Evolutionary conservation across 2,329 filamentous ascomycete species (phyloP).

Genomic region (Plectosphaerella cucumerina): DNA sequence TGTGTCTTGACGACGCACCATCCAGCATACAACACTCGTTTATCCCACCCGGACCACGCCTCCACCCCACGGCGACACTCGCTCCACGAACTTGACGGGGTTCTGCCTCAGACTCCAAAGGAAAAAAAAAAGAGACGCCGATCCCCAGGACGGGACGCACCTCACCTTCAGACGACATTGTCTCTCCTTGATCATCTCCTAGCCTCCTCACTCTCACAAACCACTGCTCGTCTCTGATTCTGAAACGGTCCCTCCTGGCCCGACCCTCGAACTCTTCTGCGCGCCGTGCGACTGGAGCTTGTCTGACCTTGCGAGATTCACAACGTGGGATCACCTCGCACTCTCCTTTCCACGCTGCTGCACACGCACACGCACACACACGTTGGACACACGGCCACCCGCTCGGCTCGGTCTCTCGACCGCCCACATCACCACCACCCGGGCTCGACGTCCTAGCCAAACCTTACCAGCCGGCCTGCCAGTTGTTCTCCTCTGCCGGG

Average conservation of each 20-base stretch:
- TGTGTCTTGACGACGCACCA: conserved; percentile 4
- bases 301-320: not conserved
- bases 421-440: no score
- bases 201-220: not conserved
- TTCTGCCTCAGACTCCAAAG: no score
- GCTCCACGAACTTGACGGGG: not conserved
- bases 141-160: no score
- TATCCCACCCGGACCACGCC: not conserved
- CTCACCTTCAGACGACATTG: not conserved
- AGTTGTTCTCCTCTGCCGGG: no score
- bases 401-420: no score
- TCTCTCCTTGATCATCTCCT: not conserved
- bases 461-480: no score
- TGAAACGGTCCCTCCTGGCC: not conserved
- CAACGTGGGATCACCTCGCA: not conserved
- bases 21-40: not conserved
- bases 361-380: no score
- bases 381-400: no score
- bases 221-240: not conserved
- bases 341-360: no score
- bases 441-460: no score
- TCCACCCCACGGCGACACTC: not conserved
- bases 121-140: not conserved
- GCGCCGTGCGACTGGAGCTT: not conserved
- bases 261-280: not conserved